Base-by-base conservation (phyloP, 176 grass and related monocot species). In the Echinochloa phyllopogon region DNA sequence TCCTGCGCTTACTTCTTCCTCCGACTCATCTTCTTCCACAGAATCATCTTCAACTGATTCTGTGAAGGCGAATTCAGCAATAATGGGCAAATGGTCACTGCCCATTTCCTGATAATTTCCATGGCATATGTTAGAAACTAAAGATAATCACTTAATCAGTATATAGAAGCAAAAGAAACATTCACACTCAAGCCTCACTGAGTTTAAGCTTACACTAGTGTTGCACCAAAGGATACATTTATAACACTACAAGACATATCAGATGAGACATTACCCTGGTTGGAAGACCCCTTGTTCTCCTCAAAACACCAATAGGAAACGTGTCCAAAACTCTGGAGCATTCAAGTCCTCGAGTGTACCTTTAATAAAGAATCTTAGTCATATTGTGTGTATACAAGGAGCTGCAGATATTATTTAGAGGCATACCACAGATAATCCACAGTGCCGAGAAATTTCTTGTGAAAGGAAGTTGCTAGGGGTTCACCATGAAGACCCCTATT, bases 381-480 rank as follows among this genome's bases (percentile, higher is more conserved):
- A 83, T 39, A 44, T 59, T 80, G 56, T 68, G 56, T 10, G 18
- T 44, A 17, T 44, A 40, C 8, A 69, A 44, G 13, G 71, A 68
- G 24, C 73, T 63, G 27, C 27, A 78, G 16, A 21, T 3, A 76
- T 45, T 21, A 62, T 21, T 83, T 73, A 80, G 61, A 71, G 53
- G 69, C 78, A 82, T 91, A 95, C 95, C 92, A 98, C 23, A 93
- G 72, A 90, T 98, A 98, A 89, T 98, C 95, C 67, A 98, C 95
- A 13, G 95, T 98, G 51, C 95, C 95, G 39, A 93, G 63, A 85
- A 98, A 95, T 72, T 89, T 95, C 18, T 90, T 95, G 72, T 98
- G 96, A 71, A 81, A 95, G 41, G 92, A 91, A 62, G 95, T 98
- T 47, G 91, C 93, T 38, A 92, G 27, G 12, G 95, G 93, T 90